Evolutionary conservation across 164 flowering plant species (phyloP).

Genomic region (Liriodendron chinense): DNA sequence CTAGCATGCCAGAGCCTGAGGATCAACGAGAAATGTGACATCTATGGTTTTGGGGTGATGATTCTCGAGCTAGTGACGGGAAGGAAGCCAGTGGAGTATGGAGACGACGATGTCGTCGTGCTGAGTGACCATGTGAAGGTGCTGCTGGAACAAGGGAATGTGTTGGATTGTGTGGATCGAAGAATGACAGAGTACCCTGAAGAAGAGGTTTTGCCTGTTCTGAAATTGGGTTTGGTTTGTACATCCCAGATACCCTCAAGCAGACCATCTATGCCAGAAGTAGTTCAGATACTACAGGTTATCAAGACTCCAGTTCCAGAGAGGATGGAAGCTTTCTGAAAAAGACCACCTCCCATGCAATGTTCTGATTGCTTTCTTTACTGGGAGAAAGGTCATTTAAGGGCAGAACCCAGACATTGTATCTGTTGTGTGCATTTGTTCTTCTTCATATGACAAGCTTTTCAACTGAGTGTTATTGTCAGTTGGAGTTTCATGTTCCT

Average conservation of each 20-base stretch:
- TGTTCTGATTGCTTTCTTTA: background rate
- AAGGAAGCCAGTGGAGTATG: slow-evolving; percentile 79
- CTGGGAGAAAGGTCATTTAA: background rate
- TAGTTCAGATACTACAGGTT: slow-evolving; percentile 83
- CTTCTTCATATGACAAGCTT: background rate
- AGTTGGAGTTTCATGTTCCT: background rate
- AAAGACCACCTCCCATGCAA: background rate
- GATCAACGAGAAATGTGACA: slow-evolving; percentile 86
- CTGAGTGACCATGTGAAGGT: slow-evolving; percentile 67
- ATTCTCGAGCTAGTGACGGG: slow-evolving; percentile 87
- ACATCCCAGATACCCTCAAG: slow-evolving; percentile 92
- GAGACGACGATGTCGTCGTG: slow-evolving; percentile 85
- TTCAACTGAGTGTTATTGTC: background rate
- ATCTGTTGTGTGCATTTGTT: background rate
- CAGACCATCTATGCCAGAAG: slow-evolving; percentile 92
- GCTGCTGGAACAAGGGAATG: slow-evolving; percentile 79
- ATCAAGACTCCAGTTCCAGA: slow-evolving; percentile 76
- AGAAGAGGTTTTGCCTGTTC: slow-evolving; percentile 83
- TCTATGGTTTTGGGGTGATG: slow-evolving; percentile 78
- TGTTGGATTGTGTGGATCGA: slow-evolving; percentile 71
- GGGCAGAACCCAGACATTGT: too few relatives aligned
- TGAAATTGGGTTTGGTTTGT: slow-evolving; percentile 89
- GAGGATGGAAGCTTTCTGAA: slow-evolving; percentile 47
- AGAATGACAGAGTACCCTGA: slow-evolving; percentile 68
- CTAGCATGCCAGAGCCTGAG: slow-evolving; percentile 84